Conservation (phyloP, 1,284 basidiomycete species). For the Coniophora puteana region DNA sequence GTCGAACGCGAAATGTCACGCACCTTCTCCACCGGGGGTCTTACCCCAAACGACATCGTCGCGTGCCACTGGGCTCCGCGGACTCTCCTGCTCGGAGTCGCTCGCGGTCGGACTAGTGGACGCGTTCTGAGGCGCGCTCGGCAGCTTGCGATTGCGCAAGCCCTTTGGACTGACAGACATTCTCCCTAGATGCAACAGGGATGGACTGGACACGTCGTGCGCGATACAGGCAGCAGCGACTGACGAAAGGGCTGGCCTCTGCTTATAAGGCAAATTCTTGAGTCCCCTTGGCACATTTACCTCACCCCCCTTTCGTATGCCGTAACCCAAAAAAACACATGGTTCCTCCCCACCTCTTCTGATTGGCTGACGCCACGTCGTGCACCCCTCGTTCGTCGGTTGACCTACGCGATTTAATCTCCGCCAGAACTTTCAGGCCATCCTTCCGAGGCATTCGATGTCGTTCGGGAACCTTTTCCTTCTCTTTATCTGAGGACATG, state of each 20-base stretch:
- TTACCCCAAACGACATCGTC: conserved; percentile 85
- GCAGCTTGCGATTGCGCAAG: conserved; percentile 21
- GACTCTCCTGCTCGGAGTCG: too few relatives aligned
- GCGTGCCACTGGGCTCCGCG: conserved; percentile 9
- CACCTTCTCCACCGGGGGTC: conserved; percentile 80
- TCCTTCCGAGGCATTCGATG: not conserved
- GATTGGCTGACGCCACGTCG: too few relatives aligned
- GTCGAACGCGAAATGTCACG: conserved; percentile 16
- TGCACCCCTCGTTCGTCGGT: not conserved
- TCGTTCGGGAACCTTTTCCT: too few relatives aligned
- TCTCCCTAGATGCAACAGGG: too few relatives aligned
- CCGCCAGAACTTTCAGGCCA: not conserved
- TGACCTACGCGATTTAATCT: not conserved
- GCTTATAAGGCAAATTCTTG: not conserved
- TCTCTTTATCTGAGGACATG: too few relatives aligned
- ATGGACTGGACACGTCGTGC: too few relatives aligned
- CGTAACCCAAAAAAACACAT: conserved; percentile 2
- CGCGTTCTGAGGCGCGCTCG: not conserved
- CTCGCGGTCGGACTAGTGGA: too few relatives aligned
- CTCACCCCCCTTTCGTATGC: too few relatives aligned
- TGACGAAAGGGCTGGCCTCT: not conserved
- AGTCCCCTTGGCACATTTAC: too few relatives aligned
- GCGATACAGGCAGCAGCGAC: conserved; percentile 1
- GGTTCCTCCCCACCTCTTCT: too few relatives aligned
- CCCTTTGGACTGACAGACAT: conserved; percentile 13